Evolutionary conservation across 2,329 filamentous ascomycete species (phyloP).

Genomic region (Phialocephala sp.): DNA sequence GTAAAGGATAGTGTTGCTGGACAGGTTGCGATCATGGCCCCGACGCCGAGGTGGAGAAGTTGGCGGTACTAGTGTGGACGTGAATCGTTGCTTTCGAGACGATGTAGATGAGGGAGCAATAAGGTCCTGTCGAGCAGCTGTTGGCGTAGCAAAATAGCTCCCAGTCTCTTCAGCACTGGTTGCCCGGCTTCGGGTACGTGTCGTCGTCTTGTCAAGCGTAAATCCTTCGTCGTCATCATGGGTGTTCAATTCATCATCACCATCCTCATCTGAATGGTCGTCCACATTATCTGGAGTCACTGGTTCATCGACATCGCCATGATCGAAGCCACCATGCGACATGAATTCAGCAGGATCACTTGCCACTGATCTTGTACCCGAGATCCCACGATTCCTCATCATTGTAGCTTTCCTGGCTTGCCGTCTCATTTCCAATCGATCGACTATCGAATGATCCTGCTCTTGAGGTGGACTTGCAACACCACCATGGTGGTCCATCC

Average conservation of each 20-base stretch:
- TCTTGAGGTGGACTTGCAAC: conserved; percentile 63
- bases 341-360: conserved; percentile 69
- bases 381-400: conserved; percentile 46
- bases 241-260: conserved; percentile 87
- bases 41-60: conserved; percentile 31
- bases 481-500: conserved; percentile 78
- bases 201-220: conserved; percentile 52
- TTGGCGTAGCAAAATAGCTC: conserved; percentile 60
- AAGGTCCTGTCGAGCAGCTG: conserved; percentile 48
- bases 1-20: conserved; percentile 83
- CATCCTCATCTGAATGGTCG: conserved; percentile 48
- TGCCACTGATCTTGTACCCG: conserved; percentile 60
- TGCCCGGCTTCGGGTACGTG: conserved; percentile 37
- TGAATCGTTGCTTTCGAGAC: conserved; percentile 9
- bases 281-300: conserved; percentile 34
- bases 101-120: conserved; percentile 24
- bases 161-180: conserved; percentile 38
- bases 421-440: conserved; percentile 56
- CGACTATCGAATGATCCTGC: conserved; percentile 62
- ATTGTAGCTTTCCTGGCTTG: conserved; percentile 40
- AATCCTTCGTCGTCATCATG: conserved; percentile 73
- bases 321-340: conserved; percentile 47
- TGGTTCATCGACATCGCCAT: conserved; percentile 22
- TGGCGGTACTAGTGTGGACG: conserved; percentile 13
- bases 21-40: conserved; percentile 73